phyloP scores from a whole-genome alignment of 805 yeast genomes.

The Kodamaea sagamina region DNA sequence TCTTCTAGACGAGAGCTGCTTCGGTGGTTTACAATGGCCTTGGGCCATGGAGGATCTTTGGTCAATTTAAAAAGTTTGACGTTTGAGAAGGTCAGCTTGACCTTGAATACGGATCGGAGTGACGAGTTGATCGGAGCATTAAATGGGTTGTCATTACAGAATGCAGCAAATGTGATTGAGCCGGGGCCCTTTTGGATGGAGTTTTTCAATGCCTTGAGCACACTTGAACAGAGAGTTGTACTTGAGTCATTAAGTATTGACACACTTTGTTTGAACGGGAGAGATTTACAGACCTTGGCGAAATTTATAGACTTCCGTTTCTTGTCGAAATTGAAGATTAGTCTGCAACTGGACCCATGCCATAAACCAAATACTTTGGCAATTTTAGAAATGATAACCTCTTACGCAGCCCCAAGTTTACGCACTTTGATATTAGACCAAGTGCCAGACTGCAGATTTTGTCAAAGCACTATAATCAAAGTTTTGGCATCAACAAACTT shows the following conservation, averaged over 20 bases:
- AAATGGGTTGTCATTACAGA: slow-evolving; percentile 1
- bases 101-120: background rate
- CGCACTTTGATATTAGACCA: background rate
- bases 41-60: slow-evolving; percentile 5
- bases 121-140: slow-evolving; percentile 6
- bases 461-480: background rate
- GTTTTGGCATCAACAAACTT: background rate
- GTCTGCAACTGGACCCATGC: slow-evolving; percentile 3
- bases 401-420: background rate
- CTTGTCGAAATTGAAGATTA: slow-evolving; percentile 1
- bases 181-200: slow-evolving; percentile 6
- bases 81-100: background rate
- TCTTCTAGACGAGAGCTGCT: slow-evolving; percentile 1
- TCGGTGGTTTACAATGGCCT: background rate
- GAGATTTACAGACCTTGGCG: slow-evolving; percentile 11
- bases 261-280: slow-evolving; percentile 19
- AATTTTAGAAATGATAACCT: background rate
- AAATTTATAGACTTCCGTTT: background rate
- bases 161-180: background rate
- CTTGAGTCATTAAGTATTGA: slow-evolving; percentile 4
- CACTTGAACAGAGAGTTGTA: background rate
- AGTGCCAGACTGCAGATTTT: slow-evolving; percentile 1
- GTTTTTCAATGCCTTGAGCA: slow-evolving; percentile 2
- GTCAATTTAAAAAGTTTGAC: background rate
- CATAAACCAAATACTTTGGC: slow-evolving; percentile 2